A percentile compares a stretch with the other conserved stretches of the same genome.
phyloP scores from a whole-genome alignment of 306 rosid genomes.

The Gleditsia sinensis region DNA sequence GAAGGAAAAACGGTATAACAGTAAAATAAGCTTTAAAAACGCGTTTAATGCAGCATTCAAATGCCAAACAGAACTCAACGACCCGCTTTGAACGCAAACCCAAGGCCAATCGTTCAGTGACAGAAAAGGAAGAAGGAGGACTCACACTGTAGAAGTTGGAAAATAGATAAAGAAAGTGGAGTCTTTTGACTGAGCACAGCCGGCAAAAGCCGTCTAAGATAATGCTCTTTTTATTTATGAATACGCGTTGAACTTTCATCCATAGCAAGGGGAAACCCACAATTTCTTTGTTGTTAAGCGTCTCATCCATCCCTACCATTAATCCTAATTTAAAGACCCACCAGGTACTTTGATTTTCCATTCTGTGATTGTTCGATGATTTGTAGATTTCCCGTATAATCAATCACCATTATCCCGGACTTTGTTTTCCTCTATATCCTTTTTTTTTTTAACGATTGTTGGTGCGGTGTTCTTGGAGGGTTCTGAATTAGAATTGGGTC shows the following conservation, averaged over 20 bases:
- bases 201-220: constrained; percentile 73
- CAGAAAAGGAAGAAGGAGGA: constrained; percentile 25
- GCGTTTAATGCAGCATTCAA: constrained; percentile 31
- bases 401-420: constrained; percentile 15
- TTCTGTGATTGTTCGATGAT: constrained; percentile 1
- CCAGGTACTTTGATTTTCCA: constrained; percentile 23
- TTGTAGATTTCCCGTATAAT: background rate
- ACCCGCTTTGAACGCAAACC: constrained; percentile 45
- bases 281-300: constrained; percentile 34
- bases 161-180: constrained; percentile 35
- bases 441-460: background rate
- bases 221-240: constrained; percentile 40
- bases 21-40: constrained; percentile 18
- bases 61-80: constrained; percentile 45
- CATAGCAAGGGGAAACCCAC: background rate
- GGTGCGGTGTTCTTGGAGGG: constrained; percentile 16
- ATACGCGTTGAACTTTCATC: constrained; percentile 76
- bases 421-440: constrained; percentile 22
- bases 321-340: constrained; percentile 37
- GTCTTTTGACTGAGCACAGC: constrained; percentile 70
- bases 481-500: constrained; percentile 41
- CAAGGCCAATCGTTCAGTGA: constrained; percentile 35
- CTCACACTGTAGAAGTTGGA: constrained; percentile 5
- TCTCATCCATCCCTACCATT: constrained; percentile 32
- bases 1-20: background rate